These are phyloP conservation scores for Salix koriyanagi DNA, from an alignment of 345 rosid genomes.

Conservation along the genomic window DNA sequence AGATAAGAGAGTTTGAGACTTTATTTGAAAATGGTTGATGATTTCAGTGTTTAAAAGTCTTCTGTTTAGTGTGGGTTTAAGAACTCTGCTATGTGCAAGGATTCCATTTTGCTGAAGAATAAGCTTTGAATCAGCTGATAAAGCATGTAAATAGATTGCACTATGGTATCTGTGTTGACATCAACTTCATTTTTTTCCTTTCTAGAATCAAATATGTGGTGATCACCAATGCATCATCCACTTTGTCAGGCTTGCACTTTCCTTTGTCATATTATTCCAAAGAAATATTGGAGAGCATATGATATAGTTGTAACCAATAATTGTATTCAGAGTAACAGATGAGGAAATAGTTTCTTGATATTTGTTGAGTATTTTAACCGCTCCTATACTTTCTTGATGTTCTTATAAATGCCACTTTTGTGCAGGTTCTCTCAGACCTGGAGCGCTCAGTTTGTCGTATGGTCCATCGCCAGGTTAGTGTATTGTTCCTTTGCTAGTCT, in stretches of 20 bases:
- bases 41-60: background rate
- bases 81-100: background rate
- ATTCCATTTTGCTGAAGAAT: background rate
- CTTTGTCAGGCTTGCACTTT: background rate
- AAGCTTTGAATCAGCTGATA: background rate
- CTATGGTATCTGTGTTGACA: background rate
- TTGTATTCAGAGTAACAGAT: background rate
- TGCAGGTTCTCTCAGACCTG: conserved; percentile 89
- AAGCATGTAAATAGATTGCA: background rate
- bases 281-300: background rate
- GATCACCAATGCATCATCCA: background rate
- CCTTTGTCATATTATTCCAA: background rate
- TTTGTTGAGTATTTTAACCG: background rate
- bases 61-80: background rate
- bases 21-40: background rate
- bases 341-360: background rate
- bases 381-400: background rate
- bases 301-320: background rate
- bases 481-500: conserved; percentile 5
- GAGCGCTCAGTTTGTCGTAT: conserved; percentile 95
- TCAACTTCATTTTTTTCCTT: background rate
- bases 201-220: background rate
- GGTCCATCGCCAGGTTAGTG: conserved; percentile 85
- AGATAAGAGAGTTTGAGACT: background rate
- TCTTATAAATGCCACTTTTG: conserved; percentile 5